phyloP scores from a whole-genome alignment of 371 early-diverging fungal species.

The Neoconidiobolus thromboides region DNA sequence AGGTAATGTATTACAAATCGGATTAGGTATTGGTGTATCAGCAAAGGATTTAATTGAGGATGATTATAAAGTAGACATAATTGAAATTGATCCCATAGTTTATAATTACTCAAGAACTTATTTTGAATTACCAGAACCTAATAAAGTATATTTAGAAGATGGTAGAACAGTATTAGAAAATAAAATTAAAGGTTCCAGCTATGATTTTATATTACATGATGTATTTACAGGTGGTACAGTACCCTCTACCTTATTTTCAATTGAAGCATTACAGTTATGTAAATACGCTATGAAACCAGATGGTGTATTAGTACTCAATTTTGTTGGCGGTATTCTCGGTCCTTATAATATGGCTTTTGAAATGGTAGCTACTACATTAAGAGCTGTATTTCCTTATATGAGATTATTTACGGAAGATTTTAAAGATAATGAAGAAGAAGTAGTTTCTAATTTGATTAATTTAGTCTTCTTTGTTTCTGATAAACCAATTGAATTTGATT shows the following conservation, averaged over 20 bases:
- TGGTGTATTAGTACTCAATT: slow-evolving; percentile 62
- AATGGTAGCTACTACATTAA: slow-evolving; percentile 26
- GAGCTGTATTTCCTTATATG: slow-evolving; percentile 27
- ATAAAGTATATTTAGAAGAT: slow-evolving; percentile 34
- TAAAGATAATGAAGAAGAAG: slow-evolving; percentile 1
- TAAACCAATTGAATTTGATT: slow-evolving; percentile 20
- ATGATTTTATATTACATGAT: slow-evolving; percentile 73
- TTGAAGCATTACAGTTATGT: slow-evolving; percentile 33
- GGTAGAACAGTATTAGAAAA: slow-evolving; percentile 15
- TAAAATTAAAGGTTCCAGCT: slow-evolving; percentile 11
- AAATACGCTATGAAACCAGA: slow-evolving; percentile 37
- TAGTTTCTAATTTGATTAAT: not conserved
- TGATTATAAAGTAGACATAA: slow-evolving; percentile 39
- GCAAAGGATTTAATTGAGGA: slow-evolving; percentile 34
- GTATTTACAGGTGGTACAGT: slow-evolving; percentile 71
- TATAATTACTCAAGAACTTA: slow-evolving; percentile 33
- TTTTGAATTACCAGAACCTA: slow-evolving; percentile 33
- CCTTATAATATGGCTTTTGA: slow-evolving; percentile 20
- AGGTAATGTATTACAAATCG: slow-evolving; percentile 11
- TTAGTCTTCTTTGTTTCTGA: slow-evolving; percentile 45
- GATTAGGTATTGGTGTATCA: slow-evolving; percentile 62
- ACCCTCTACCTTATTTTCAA: slow-evolving; percentile 38
- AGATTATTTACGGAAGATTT: slow-evolving; percentile 27
- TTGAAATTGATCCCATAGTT: slow-evolving; percentile 57
- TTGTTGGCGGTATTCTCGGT: slow-evolving; percentile 26